Percentiles rank a stretch among this genome's conserved stretches.
These are phyloP conservation scores for Colletotrichum sidae DNA, from an alignment of 2,329 filamentous ascomycete species.

Conservation along the genomic window DNA sequence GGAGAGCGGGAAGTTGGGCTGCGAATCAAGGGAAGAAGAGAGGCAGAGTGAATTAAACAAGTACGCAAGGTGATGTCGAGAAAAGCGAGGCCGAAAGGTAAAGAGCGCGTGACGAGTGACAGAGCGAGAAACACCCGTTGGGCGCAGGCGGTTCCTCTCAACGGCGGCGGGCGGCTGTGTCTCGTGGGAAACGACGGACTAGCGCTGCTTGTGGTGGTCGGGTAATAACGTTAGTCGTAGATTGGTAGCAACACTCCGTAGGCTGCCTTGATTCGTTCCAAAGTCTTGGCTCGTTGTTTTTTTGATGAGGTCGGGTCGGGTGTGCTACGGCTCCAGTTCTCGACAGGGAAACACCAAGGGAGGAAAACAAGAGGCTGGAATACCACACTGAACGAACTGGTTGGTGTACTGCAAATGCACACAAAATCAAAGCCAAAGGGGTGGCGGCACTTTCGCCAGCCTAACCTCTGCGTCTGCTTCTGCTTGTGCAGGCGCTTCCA, in stretches of 20 bases:
- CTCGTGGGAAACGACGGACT: slow-evolving; percentile 29
- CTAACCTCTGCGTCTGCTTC: no score
- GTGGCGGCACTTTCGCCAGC: no score
- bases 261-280: slow-evolving; percentile 7
- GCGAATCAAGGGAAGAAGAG: slow-evolving; percentile 10
- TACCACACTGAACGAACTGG: no score
- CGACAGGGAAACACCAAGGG: neutral
- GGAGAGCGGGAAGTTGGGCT: neutral
- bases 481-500: no score
- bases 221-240: neutral
- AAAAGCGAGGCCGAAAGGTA: neutral
- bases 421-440: no score
- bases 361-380: no score
- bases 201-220: slow-evolving; percentile 18
- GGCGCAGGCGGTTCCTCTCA: slow-evolving; percentile 25
- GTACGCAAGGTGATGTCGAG: neutral
- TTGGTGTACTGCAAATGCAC: no score
- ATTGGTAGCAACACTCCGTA: no score
- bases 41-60: neutral
- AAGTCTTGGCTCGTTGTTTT: neutral
- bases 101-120: slow-evolving; percentile 28
- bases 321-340: neutral
- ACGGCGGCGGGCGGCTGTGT: slow-evolving; percentile 36
- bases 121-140: slow-evolving; percentile 22
- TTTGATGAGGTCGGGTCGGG: neutral